Evolutionary conservation across 805 yeast genomes (phyloP), one percentile per base, ranked within the genome.

Genomic region (Candida argentea): DNA sequence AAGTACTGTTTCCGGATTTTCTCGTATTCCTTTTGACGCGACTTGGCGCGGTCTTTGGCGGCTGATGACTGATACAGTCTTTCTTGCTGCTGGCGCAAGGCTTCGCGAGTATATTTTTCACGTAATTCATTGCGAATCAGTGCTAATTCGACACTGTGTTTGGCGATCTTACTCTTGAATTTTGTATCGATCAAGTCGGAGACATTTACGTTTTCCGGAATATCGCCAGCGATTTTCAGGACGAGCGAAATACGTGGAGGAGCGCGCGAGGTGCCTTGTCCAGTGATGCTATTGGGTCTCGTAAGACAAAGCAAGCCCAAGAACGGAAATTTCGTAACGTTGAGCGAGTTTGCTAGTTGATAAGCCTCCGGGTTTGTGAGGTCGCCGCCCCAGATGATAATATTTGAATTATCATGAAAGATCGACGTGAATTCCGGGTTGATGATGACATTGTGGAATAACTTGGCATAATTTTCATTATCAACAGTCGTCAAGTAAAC

Each of bases 311-410:
- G 50, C 8, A 87, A 55, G 0, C 89, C 94, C 19, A 83, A 50
- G 45, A 82, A 80, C n/a, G 98, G 98, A 43, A 77, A 76, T 38
- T 71, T 68, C 13, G 84, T 67, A 22, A 78, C 77, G 32, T 71
- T 69, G 34, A 87, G 66, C 21, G 78, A 73, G 44, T 80, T 76
- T 0, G 94, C 80, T 10, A 85, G 76, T 42, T 84, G 94, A 44
- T 72, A 76, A 1, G 89, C 83, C 50, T 89, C 97, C 13, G 86
- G 73, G 32, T 75, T 74, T n/a, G 70, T 67, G 14, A 80, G 70
- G 45, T 83, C 78, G 6, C 95, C 95, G 23, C 87, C 94, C 97
- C 97, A 89, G 2, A 83, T 53, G 3, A 83, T 38, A 2, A 77
- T 48, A 25, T 81, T 67, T 26, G 65, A 67, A 65, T 59, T 20